Evolutionary conservation across 2,329 filamentous ascomycete species (phyloP).

Genomic region (Hirsutella thompsonii): DNA sequence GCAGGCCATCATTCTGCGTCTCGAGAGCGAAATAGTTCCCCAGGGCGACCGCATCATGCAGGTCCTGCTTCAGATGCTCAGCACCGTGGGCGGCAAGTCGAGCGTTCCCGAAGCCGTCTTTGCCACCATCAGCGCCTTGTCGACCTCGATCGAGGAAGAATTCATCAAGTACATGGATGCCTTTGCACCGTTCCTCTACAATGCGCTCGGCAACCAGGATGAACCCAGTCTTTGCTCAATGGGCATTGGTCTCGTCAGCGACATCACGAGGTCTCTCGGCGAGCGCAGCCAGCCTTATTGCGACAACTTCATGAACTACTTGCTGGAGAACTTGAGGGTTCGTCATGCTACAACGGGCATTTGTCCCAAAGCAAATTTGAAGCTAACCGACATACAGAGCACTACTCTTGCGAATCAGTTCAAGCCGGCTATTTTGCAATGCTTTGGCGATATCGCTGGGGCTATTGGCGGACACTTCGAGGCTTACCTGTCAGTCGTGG

Average conservation of each 20-base stretch:
- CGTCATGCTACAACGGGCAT: conserved; percentile 15
- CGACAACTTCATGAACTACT: conserved; percentile 95
- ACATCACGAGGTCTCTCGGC: conserved; percentile 85
- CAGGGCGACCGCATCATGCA: conserved; percentile 93
- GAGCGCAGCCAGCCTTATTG: conserved; percentile 89
- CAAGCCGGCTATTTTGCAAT: conserved; percentile 95
- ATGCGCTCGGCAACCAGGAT: conserved; percentile 88
- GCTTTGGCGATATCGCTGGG: conserved; percentile 93
- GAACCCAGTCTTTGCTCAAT: conserved; percentile 90
- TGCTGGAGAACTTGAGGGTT: conserved; percentile 81
- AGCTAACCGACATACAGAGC: conserved; percentile 37
- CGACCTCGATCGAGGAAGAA: conserved; percentile 81
- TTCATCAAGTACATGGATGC: conserved; percentile 97
- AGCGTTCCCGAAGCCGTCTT: conserved; percentile 92
- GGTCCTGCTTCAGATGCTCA: conserved; percentile 68
- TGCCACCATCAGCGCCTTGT: conserved; percentile 80
- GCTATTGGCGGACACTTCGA: conserved; percentile 89
- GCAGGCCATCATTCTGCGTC: conserved; percentile 77
- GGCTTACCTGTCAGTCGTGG: conserved; percentile 83
- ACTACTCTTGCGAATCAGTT: conserved; percentile 85
- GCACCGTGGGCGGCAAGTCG: conserved; percentile 68
- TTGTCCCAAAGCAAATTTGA: not conserved
- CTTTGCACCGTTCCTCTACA: conserved; percentile 86
- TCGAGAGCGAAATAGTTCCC: conserved; percentile 83
- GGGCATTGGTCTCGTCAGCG: conserved; percentile 93